A percentile compares a stretch with the other conserved stretches of the same genome.
These are phyloP conservation scores for Darksidea phi DNA, from an alignment of 495 filamentous ascomycete genomes.

Conservation along the genomic window DNA sequence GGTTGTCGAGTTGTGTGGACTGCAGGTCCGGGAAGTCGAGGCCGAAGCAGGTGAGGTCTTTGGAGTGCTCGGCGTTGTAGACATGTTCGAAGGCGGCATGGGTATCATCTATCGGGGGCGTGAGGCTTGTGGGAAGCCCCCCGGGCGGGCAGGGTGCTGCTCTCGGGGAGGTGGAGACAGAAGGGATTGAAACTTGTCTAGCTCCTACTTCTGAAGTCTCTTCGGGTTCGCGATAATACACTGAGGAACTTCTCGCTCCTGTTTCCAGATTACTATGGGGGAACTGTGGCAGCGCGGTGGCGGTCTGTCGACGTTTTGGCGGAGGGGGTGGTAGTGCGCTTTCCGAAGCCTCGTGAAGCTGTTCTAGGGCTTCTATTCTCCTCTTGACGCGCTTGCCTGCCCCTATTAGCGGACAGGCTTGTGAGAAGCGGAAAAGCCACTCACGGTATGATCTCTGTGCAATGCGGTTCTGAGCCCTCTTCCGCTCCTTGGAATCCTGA, in stretches of 20 bases:
- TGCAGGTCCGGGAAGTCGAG: background rate
- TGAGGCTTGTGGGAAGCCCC: background rate
- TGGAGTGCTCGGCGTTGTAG: background rate
- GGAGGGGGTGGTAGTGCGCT: background rate
- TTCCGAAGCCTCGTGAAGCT: background rate
- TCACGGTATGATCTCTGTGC: background rate
- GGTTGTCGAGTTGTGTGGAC: background rate
- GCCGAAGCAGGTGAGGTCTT: background rate
- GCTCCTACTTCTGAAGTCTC: too few species aligned
- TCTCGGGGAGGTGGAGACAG: background rate
- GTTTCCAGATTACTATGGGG: background rate
- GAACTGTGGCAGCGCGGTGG: background rate
- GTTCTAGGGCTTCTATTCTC: background rate
- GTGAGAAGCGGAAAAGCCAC: background rate
- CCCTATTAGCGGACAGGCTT: background rate
- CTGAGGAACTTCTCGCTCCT: background rate
- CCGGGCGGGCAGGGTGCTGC: background rate
- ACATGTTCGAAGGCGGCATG: background rate
- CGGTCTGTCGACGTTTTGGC: background rate
- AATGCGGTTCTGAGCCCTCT: background rate
- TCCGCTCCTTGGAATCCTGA: background rate
- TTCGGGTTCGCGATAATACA: background rate
- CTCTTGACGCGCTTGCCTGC: background rate
- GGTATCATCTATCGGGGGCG: background rate
- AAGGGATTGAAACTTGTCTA: too few species aligned